These are phyloP conservation scores for Fusarium sp. DNA, from an alignment of 2,329 filamentous ascomycete genomes.

Conservation along the genomic window DNA sequence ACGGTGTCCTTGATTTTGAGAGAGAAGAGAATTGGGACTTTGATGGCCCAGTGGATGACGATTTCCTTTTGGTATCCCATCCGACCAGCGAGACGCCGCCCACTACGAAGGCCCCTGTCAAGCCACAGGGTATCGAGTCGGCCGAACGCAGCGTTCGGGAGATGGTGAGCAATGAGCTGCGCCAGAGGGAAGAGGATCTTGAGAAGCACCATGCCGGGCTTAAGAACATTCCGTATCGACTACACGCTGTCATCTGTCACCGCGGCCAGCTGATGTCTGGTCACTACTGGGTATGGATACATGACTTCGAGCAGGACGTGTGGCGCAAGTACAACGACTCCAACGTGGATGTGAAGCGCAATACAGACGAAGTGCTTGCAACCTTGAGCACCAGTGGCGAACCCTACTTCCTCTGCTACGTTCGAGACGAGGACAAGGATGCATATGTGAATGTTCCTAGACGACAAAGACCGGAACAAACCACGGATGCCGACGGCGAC, in stretches of 20 bases:
- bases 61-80: conserved; percentile 47
- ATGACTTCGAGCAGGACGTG: conserved; percentile 82
- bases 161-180: conserved; percentile 58
- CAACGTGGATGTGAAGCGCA: conserved; percentile 75
- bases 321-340: conserved; percentile 98
- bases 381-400: conserved; percentile 76
- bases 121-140: conserved; percentile 28
- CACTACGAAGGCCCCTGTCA: neutral
- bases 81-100: conserved; percentile 4
- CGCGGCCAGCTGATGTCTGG: conserved; percentile 78
- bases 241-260: conserved; percentile 95
- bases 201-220: conserved; percentile 59
- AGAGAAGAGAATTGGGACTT: conserved; percentile 51
- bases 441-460: conserved; percentile 61
- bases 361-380: conserved; percentile 76
- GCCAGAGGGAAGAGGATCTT: conserved; percentile 43
- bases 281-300: conserved; percentile 98
- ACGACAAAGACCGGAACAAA: conserved; percentile 44
- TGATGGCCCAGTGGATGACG: conserved; percentile 53
- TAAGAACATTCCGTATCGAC: conserved; percentile 76
- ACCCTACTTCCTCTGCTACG: conserved; percentile 86
- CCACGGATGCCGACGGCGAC: conserved; percentile 43
- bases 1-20: conserved; percentile 3
- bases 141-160: conserved; percentile 52
- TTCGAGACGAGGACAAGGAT: conserved; percentile 74